Evolutionary conservation across 306 rosid species (phyloP), one percentile per base, ranked within the genome.

Genomic region (Arachis hypogaea): DNA sequence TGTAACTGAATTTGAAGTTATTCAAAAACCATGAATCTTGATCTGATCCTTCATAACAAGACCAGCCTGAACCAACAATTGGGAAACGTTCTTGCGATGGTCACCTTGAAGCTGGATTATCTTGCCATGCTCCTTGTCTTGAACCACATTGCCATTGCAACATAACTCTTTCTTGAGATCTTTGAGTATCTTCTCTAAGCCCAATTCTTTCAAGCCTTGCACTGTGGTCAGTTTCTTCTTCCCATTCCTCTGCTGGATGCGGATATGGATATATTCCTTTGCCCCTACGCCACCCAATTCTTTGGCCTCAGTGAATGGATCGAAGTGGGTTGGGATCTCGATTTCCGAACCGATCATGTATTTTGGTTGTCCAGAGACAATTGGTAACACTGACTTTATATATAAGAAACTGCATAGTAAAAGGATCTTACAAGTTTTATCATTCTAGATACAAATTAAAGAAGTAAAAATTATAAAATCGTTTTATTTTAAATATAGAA

Each of bases 111-210:
- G 97, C 51, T 93, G 98, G 41, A 93, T 86, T 61, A 93, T 84
- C 82, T 90, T 90, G 7, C 98, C 98, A 8, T 90, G 80, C 43
- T 84, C 93, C 78, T 90, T 93, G 74, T 93, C 98, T 74, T 87
- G 91, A 54, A 93, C 98, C n/a, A 93, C 98, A 77, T 90, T 90
- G 36, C 98, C 98, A 85, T 93, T 93, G 84, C 98, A 93, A 69
- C 97, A 93, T 50, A 93, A 90, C 51, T 83, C 93, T 60, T 85
- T 93, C 87, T 93, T 93, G 7, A 93, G 83, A 50, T 90, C 95
- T 67, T 93, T 93, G 5, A 90, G 95, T 69, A 90, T 88, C 85
- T 87, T 93, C 56, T 87, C 90, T 96, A 90, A 88, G 86, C 93
- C 87, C 81, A 68, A 90, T 7, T 84, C 83, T 11, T 83, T 88